A percentile compares a stretch with the other conserved stretches of the same genome.
phyloP scores from a whole-genome alignment of 192 early-diverging fungal genomes.

The Umbelopsis isabellina region DNA sequence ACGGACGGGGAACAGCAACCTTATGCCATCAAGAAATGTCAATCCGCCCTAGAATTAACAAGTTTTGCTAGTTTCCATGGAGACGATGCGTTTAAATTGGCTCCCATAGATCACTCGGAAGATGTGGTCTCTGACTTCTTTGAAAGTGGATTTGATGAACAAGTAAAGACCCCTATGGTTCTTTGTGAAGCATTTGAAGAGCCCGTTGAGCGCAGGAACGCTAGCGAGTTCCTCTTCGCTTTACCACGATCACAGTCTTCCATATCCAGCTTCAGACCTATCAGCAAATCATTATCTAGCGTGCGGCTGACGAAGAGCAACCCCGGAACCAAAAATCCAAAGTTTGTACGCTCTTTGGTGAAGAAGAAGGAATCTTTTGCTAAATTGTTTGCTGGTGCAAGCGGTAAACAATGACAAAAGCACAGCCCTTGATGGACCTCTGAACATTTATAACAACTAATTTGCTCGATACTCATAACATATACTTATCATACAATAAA shows the following conservation, averaged over 20 bases:
- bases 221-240: background rate
- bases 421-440: background rate
- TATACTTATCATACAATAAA: too few species aligned
- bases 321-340: conserved; percentile 24
- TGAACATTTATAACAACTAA: too few species aligned
- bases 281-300: conserved; percentile 34
- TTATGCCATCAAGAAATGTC: conserved; percentile 14
- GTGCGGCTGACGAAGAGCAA: background rate
- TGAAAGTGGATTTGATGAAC: background rate
- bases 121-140: too few species aligned
- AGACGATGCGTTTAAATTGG: too few species aligned
- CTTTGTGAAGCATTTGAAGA: conserved; percentile 7
- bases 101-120: too few species aligned
- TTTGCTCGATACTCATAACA: too few species aligned
- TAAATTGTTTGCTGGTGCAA: conserved; percentile 28
- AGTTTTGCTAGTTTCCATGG: background rate
- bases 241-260: conserved; percentile 31
- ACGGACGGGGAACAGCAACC: background rate
- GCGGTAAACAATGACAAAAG: conserved; percentile 5
- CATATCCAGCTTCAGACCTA: conserved; percentile 33
- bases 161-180: conserved; percentile 2
- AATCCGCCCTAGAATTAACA: background rate
- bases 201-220: background rate
- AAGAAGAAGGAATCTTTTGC: conserved; percentile 35
- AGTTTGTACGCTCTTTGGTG: conserved; percentile 34